Base-by-base conservation (phyloP, 352 stramenopile genomes). In the Phytophthora chlamydospora region DNA sequence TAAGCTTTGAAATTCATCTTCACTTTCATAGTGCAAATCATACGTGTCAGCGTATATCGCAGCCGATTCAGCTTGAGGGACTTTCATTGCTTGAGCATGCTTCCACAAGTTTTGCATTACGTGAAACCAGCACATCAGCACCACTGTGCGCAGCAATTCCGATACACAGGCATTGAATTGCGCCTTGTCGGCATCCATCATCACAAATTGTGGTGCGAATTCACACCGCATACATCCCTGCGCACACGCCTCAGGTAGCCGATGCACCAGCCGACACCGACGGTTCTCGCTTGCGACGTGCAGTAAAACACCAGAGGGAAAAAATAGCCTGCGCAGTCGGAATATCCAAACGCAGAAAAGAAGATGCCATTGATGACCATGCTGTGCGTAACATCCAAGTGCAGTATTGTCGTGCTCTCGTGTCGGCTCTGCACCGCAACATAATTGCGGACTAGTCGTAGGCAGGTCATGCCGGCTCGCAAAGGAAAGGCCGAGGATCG, bases 361-460 rank as follows among this genome's bases (percentile, higher is more conserved):
- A 34, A 2, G 16, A 32, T 52, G 3, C 40, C 14, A 7, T 60
- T 51, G 7, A 52, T 60, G 12, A 31, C 21, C 52, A 60, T 60
- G 13, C 29, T 38, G 19, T 60, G 39, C 0, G 40, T 60, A 31
- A 13, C 52, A 9, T 60, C 52, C 3, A 60, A 29, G 51, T 58
- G 39, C 8, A 58, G 8, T 8, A 48, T 50, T 10, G 39, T 44
- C 17, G 38, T 43, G 19, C 51, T 29, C 5, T 59, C 51, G 12
- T 10, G 0, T 6, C 11, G 16, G 14, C 6, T 44, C 19, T 58
- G 31, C 12, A 50, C 27, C 2, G 16, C 31, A 10, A 42, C 33
- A 27, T 50, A 44, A 1, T 50, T 1, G 14, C 11, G 16, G 13
- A 38, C 13, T 5, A 49, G 32, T 8, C 17, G 39, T 29, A 58